These are phyloP conservation scores for Orbilia blumenaviensis DNA, from an alignment of 2,329 filamentous ascomycete species.

Conservation along the genomic window DNA sequence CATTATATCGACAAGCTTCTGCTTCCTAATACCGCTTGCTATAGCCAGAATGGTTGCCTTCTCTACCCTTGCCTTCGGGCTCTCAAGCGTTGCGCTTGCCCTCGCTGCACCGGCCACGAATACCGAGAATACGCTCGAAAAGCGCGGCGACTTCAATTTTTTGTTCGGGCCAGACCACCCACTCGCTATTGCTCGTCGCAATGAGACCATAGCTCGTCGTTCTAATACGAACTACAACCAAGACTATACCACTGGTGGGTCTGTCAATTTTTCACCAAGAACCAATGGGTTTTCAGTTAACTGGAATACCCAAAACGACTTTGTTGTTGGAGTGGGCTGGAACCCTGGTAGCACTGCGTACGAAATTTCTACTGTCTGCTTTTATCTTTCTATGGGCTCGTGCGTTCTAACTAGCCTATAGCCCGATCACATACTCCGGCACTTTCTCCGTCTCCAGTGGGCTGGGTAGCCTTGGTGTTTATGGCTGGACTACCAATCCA, in stretches of 20 bases:
- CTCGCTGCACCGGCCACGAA: conserved; percentile 57
- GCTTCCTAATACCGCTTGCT: background rate
- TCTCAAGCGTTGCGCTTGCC: conserved; percentile 60
- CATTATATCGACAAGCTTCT: conserved; percentile 21
- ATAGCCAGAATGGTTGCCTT: conserved; percentile 36
- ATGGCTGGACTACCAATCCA: conserved; percentile 62
- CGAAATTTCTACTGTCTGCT: background rate
- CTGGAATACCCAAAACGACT: conserved; percentile 65
- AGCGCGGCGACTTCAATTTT: conserved; percentile 58
- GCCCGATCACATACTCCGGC: conserved; percentile 59
- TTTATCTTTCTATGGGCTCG: background rate
- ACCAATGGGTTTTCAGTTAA: conserved; percentile 65
- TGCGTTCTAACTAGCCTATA: background rate
- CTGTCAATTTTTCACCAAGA: conserved; percentile 68
- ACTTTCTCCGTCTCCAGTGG: conserved; percentile 58
- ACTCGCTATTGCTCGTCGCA: conserved; percentile 53
- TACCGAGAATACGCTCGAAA: background rate
- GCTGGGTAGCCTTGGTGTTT: conserved; percentile 62
- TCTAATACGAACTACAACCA: conserved; percentile 66
- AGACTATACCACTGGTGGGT: conserved; percentile 68
- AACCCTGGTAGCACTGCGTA: conserved; percentile 61
- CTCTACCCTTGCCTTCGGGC: conserved; percentile 36
- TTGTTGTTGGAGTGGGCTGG: conserved; percentile 67
- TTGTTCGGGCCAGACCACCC: conserved; percentile 28
- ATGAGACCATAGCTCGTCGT: conserved; percentile 55